Conservation (phyloP, 768 basidiomycete species). For the Lactarius trivialis region DNA sequence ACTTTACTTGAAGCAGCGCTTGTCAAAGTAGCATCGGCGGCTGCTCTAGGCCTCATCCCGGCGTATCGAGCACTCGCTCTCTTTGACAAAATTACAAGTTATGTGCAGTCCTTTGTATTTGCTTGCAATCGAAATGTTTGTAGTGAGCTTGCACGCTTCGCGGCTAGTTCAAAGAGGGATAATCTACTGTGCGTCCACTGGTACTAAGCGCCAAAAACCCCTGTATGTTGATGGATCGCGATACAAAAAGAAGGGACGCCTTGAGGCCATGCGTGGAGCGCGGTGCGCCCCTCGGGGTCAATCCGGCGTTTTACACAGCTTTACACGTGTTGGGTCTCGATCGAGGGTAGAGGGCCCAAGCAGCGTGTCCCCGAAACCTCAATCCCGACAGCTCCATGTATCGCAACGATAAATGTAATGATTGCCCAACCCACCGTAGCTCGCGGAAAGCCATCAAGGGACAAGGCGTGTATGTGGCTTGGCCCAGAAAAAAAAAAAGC, state of each 20-base stretch:
- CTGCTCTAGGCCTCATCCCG: neutral
- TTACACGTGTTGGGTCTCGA: conserved; percentile 14
- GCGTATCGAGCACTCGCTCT: conserved; percentile 3
- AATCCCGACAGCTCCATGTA: neutral
- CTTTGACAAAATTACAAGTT: conserved; percentile 14
- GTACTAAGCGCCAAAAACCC: conserved; percentile 7
- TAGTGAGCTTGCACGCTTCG: conserved; percentile 2
- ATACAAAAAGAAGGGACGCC: conserved; percentile 2
- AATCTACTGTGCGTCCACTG: neutral
- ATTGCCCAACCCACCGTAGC: neutral
- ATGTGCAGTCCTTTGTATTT: conserved; percentile 14
- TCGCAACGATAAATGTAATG: neutral
- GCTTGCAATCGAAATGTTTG: conserved; percentile 13
- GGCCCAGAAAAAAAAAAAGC: neutral
- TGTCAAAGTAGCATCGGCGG: neutral
- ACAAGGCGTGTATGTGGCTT: neutral
- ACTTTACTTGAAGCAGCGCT: conserved; percentile 5
- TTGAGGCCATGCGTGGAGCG: conserved; percentile 16
- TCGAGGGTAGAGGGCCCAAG: conserved; percentile 16
- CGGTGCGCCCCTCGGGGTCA: conserved; percentile 19
- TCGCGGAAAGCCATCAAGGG: neutral
- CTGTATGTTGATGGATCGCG: conserved; percentile 4
- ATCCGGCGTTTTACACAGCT: conserved; percentile 11
- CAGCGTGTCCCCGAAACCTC: conserved; percentile 12
- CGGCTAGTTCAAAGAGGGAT: conserved; percentile 19